A percentile compares a stretch with the other conserved stretches of the same genome.
phyloP scores from a whole-genome alignment of 371 early-diverging fungal species.

The Funneliformis caledonium region DNA sequence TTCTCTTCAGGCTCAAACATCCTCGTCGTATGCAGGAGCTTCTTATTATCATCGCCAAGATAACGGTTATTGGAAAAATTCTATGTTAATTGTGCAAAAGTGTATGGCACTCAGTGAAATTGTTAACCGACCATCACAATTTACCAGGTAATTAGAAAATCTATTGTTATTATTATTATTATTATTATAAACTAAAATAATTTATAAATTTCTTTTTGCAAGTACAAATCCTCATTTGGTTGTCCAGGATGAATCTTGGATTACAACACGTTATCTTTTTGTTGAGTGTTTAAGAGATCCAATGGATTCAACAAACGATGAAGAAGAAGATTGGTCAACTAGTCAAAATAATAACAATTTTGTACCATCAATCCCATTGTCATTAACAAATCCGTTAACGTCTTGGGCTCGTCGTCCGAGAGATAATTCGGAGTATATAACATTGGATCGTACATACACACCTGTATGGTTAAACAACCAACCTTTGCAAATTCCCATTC shows the following conservation, averaged over 20 bases:
- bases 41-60: constrained; percentile 5
- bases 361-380: not conserved
- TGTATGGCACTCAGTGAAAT: constrained; percentile 41
- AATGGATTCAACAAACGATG: constrained; percentile 8
- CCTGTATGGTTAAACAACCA: constrained; percentile 34
- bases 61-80: constrained; percentile 33
- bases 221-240: constrained; percentile 41
- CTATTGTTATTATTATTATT: not conserved
- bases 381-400: constrained; percentile 1
- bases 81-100: constrained; percentile 31
- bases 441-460: constrained; percentile 1
- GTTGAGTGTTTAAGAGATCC: constrained; percentile 41
- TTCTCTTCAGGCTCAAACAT: constrained; percentile 39
- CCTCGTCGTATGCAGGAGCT: constrained; percentile 29
- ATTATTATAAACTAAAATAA: not conserved
- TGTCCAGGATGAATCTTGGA: constrained; percentile 40
- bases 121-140: constrained; percentile 37
- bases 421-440: constrained; percentile 16
- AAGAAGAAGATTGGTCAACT: constrained; percentile 7
- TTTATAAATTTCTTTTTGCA: not conserved
- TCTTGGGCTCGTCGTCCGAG: not conserved
- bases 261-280: constrained; percentile 42
- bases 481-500: constrained; percentile 35
- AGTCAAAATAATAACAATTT: not conserved
- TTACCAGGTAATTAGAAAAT: constrained; percentile 32